Evolutionary conservation across 2,329 filamentous ascomycete genomes (phyloP), one percentile per base, ranked within the genome.

Genomic region (Xylaria sp.): DNA sequence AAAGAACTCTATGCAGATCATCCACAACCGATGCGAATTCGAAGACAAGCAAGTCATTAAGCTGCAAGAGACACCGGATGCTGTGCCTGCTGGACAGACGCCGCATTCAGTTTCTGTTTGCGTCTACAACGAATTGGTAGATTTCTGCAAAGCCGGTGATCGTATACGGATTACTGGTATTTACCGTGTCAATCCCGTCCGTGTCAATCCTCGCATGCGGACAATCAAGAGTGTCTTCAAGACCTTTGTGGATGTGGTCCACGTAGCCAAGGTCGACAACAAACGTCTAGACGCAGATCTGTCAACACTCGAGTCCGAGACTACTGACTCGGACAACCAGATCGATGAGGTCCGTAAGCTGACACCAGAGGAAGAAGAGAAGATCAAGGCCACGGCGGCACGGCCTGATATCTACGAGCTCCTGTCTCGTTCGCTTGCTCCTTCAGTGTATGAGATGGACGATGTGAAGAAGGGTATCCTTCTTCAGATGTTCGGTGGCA

Each of bases 31-130:
- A 62, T 97, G 92, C 67, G 84, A 85, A 7, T 99, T 99, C 70
- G 89, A 92, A 58, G 94, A 99, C 74, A 99, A 99, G 79, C 94
- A 99, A 73, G 91, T 99, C 61, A 96, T 99, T 77, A 99, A 99
- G 75, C 81, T 99, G 47, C 94, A 99, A 75, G 94, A 99, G 75
- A 99, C 94, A 0, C 94, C 94, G 0, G 94, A 99, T 74, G 91
- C 86, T 44, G 89, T 99, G 16, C 94, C 94, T 53, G 89, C 96
- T 66, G 94, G 94, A 16, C 94, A 99, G 76, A 99, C 94, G 18
- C 94, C 94, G 11, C 94, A 99, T 75, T 96, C 93, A 0, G 94
- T 99, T 30, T 97, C 93, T 0, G 85, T 99, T 54, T 97, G 93
- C 70, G 91, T 92, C 10, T 97, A 99, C 73, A 93, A 97, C 70